Percentiles rank a stretch among this genome's conserved stretches.
Conservation (phyloP, 176 grass and related monocot species). For the Otatea glauca region DNA sequence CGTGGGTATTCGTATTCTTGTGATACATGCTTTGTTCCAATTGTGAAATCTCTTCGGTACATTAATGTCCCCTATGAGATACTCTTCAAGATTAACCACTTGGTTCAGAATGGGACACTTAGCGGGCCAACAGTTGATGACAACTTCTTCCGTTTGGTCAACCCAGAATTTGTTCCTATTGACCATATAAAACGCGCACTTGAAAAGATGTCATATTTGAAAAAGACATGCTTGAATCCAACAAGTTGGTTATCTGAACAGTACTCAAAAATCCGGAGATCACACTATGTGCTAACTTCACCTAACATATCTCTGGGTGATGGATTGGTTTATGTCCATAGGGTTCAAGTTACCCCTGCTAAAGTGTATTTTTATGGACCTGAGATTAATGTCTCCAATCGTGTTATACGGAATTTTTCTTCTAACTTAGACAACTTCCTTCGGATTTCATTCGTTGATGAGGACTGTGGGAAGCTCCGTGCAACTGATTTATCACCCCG, state of each 20-base stretch:
- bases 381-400: conserved; percentile 93
- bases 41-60: conserved; percentile 53
- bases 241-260: conserved; percentile 60
- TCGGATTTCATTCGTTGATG: conserved; percentile 88
- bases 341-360: conserved; percentile 85
- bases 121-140: conserved; percentile 71
- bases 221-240: conserved; percentile 74
- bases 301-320: conserved; percentile 59
- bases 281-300: conserved; percentile 14
- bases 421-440: conserved; percentile 75
- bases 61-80: conserved; percentile 68
- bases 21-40: conserved; percentile 54
- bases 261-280: conserved; percentile 51
- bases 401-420: conserved; percentile 65
- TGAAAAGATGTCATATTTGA: conserved; percentile 66
- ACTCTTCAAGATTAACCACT: conserved; percentile 83
- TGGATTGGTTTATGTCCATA: conserved; percentile 81
- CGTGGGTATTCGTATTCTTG: conserved; percentile 62
- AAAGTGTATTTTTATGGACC: conserved; percentile 92
- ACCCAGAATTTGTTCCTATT: conserved; percentile 39
- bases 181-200: conserved; percentile 66
- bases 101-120: conserved; percentile 91
- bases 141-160: conserved; percentile 61
- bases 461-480: conserved; percentile 77
- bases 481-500: conserved; percentile 75